A percentile compares a stretch with the other conserved stretches of the same genome.
These are phyloP conservation scores for Fusarium incarnatum DNA, from an alignment of 2,329 filamentous ascomycete species.

Conservation along the genomic window DNA sequence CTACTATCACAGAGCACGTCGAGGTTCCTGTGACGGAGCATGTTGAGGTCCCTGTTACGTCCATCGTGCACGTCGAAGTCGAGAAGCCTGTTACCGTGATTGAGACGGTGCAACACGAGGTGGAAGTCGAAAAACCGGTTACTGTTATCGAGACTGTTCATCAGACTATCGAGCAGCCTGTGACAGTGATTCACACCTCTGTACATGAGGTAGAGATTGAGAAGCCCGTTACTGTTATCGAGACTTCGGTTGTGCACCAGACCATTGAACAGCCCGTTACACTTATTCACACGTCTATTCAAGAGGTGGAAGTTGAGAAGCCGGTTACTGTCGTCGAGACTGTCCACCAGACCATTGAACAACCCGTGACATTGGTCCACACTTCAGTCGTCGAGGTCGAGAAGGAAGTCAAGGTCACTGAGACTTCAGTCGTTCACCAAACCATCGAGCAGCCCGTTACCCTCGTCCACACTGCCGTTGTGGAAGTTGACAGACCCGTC, in stretches of 20 bases:
- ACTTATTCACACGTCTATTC: constrained; percentile 4
- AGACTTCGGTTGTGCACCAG: constrained; percentile 23
- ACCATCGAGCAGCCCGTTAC: constrained; percentile 16
- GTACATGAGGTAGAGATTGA: background rate
- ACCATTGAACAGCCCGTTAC: constrained; percentile 12
- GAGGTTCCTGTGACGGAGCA: constrained; percentile 16
- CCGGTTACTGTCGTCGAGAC: constrained; percentile 16
- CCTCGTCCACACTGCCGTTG: constrained; percentile 16
- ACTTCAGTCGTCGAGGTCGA: constrained; percentile 18
- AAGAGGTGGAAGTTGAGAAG: constrained; percentile 20
- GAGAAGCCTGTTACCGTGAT: constrained; percentile 21
- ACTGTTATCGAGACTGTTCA: constrained; percentile 21
- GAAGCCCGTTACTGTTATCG: constrained; percentile 1
- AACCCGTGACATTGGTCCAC: constrained; percentile 10
- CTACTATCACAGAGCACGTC: constrained; percentile 9
- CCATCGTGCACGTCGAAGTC: constrained; percentile 11
- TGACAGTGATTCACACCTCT: background rate
- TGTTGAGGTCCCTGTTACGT: background rate
- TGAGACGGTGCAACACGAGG: constrained; percentile 10
- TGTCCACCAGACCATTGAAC: constrained; percentile 13
- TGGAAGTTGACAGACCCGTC: constrained; percentile 8
- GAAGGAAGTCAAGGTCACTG: constrained; percentile 4
- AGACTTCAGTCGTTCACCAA: constrained; percentile 23
- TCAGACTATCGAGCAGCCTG: constrained; percentile 12
- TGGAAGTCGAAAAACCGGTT: constrained; percentile 21